phyloP scores from a whole-genome alignment of 2,329 filamentous ascomycete species.

The Microsporum audouinii region DNA sequence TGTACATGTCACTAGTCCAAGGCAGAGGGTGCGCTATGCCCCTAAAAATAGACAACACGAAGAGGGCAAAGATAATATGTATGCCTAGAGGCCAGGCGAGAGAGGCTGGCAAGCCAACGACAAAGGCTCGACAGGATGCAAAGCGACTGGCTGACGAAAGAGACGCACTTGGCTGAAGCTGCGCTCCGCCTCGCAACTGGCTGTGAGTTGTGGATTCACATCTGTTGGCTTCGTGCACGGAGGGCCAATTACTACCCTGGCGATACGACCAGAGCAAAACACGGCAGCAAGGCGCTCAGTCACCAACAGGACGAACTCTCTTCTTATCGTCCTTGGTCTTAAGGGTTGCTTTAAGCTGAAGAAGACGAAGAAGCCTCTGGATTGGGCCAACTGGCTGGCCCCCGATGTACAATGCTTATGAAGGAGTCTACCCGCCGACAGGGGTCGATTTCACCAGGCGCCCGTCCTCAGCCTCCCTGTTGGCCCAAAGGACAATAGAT shows the following conservation, averaged over 20 bases:
- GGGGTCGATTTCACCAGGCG: background rate
- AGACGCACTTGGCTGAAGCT: background rate
- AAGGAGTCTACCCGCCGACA: background rate
- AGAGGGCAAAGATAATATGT: background rate
- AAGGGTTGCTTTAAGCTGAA: too few species aligned
- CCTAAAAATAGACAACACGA: background rate
- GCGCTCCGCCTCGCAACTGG: background rate
- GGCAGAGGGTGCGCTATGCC: background rate
- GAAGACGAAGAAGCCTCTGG: background rate
- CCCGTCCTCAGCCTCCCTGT: background rate
- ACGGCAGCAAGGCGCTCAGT: background rate
- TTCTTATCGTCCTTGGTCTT: too few species aligned
- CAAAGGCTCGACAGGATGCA: background rate
- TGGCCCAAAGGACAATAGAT: background rate
- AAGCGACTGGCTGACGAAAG: background rate
- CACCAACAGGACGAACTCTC: background rate
- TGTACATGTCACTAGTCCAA: background rate
- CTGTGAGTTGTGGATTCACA: background rate
- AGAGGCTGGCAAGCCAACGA: background rate
- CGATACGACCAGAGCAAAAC: background rate
- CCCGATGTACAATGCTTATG: background rate
- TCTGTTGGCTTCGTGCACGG: background rate
- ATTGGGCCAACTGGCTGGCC: background rate
- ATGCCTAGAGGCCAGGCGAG: background rate
- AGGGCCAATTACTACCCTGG: background rate